A percentile compares a stretch with the other conserved stretches of the same genome.
Conservation (phyloP, 2,329 filamentous ascomycete species). For the Penicillium brevicompactum region DNA sequence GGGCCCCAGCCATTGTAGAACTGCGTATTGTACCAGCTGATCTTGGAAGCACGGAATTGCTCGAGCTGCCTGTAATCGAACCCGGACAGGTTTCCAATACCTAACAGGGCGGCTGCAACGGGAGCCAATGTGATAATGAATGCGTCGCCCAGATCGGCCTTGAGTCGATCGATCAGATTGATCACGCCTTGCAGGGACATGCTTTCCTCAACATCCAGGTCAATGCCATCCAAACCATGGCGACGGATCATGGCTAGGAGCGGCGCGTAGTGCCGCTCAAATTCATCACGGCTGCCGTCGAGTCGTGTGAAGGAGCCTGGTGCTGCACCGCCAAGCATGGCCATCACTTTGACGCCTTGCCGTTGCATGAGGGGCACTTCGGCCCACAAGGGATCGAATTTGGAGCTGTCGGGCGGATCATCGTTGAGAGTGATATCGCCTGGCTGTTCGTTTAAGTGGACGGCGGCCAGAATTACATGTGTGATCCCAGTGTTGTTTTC, state of each 20-base stretch:
- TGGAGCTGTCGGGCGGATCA: slow-evolving; percentile 66
- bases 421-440: slow-evolving; percentile 77
- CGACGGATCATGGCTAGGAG: slow-evolving; percentile 65
- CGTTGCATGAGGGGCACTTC: slow-evolving; percentile 73
- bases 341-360: slow-evolving; percentile 75
- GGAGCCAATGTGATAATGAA: slow-evolving; percentile 83
- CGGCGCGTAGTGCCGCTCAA: slow-evolving; percentile 73
- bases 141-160: slow-evolving; percentile 48
- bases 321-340: slow-evolving; percentile 85
- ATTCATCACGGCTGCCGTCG: slow-evolving; percentile 60
- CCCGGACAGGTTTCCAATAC: slow-evolving; percentile 68
- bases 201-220: slow-evolving; percentile 78
- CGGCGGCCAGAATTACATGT: slow-evolving; percentile 82
- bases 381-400: slow-evolving; percentile 74
- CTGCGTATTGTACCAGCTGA: slow-evolving; percentile 87
- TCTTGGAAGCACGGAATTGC: slow-evolving; percentile 62
- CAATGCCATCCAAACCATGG: slow-evolving; percentile 67
- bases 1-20: slow-evolving; percentile 92
- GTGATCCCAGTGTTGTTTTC: slow-evolving; percentile 65
- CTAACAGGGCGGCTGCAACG: slow-evolving; percentile 73
- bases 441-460: slow-evolving; percentile 75
- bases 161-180: slow-evolving; percentile 67
- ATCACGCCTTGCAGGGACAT: slow-evolving; percentile 69
- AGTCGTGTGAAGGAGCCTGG: slow-evolving; percentile 69
- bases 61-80: slow-evolving; percentile 81